Percentiles rank a stretch among this genome's conserved stretches.
phyloP scores from a whole-genome alignment of 257 asterid genomes.

The Nicotiana paniculata region DNA sequence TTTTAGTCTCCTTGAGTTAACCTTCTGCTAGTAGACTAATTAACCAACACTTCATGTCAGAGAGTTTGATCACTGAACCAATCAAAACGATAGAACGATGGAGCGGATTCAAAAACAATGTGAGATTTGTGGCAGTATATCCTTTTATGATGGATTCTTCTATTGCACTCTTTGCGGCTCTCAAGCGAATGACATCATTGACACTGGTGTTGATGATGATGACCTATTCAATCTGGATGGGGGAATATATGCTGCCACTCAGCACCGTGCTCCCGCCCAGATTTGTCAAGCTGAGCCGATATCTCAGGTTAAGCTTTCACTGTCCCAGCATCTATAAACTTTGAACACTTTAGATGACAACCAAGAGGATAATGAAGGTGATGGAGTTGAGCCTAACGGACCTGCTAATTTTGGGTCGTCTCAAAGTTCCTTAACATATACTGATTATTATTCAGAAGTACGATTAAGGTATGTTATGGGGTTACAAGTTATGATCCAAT shows the following conservation, averaged over 20 bases:
- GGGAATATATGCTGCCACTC: conserved; percentile 26
- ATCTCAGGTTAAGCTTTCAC: conserved; percentile 30
- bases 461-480: no score
- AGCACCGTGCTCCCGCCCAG: conserved; percentile 25
- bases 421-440: conserved; percentile 23
- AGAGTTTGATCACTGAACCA: neutral
- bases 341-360: conserved; percentile 10
- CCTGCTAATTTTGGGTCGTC: conserved; percentile 57
- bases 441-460: conserved; percentile 37
- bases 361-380: conserved; percentile 16
- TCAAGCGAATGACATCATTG: conserved; percentile 49
- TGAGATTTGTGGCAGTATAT: conserved; percentile 32
- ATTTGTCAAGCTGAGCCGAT: conserved; percentile 22
- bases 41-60: neutral
- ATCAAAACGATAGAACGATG: conserved; percentile 21
- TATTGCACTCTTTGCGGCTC: conserved; percentile 47
- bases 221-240: conserved; percentile 18
- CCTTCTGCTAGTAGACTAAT: neutral
- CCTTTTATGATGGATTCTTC: conserved; percentile 33
- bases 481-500: conserved; percentile 40
- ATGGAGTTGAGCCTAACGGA: conserved; percentile 41
- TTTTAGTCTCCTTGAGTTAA: neutral
- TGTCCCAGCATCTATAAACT: conserved; percentile 32
- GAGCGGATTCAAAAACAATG: conserved; percentile 33
- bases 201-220: neutral